Percentiles rank a stretch among this genome's conserved stretches.
These are phyloP conservation scores for Ogataea pilisensis DNA, from an alignment of 805 yeast species.

Conservation along the genomic window DNA sequence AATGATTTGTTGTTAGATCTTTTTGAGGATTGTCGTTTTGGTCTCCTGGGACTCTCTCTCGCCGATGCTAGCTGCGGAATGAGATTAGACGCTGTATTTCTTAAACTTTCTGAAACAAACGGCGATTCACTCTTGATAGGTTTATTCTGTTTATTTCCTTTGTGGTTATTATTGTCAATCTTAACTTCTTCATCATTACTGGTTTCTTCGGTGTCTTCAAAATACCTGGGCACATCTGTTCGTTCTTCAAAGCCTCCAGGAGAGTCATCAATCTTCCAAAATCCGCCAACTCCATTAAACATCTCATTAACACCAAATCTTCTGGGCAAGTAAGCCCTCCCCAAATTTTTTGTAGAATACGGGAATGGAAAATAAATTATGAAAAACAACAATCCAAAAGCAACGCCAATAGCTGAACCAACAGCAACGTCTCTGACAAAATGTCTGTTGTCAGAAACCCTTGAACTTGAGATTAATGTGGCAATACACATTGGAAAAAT, in stretches of 20 bases:
- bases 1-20: no score
- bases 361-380: constrained; percentile 39
- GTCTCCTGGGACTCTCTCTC: no score
- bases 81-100: no score
- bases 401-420: constrained; percentile 37
- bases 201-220: no score
- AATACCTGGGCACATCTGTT: constrained; percentile 17
- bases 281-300: constrained; percentile 31
- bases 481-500: constrained; percentile 35
- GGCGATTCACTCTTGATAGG: no score
- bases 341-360: constrained; percentile 26
- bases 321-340: constrained; percentile 43
- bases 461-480: constrained; percentile 33
- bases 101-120: no score
- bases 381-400: constrained; percentile 33
- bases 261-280: constrained; percentile 34
- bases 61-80: no score
- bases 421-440: constrained; percentile 36
- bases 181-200: no score
- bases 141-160: no score
- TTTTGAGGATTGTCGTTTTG: no score
- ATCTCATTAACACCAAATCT: constrained; percentile 25
- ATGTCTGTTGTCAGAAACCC: constrained; percentile 48
- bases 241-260: constrained; percentile 28
- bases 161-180: no score